phyloP scores from a whole-genome alignment of 371 early-diverging fungal species.

The Mucor lusitanicus region DNA sequence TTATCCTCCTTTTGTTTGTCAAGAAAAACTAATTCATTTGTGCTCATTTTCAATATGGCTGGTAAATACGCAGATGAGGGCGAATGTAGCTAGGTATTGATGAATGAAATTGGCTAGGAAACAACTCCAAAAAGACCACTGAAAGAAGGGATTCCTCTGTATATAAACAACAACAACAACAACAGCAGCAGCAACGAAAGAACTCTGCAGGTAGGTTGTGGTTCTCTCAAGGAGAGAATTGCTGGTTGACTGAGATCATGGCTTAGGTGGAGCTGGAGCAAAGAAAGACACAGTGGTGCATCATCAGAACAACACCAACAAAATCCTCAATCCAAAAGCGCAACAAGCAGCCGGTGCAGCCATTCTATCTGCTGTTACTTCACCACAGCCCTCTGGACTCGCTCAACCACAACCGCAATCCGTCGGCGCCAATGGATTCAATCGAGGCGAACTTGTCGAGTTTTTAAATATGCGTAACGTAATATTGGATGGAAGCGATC shows the following conservation, averaged over 20 bases:
- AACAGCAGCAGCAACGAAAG: slow-evolving; percentile 20
- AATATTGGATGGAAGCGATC: neutral
- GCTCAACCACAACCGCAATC: slow-evolving; percentile 12
- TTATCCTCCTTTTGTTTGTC: neutral
- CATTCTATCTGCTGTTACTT: slow-evolving; percentile 28
- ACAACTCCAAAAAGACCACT: slow-evolving; percentile 19
- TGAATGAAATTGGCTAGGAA: slow-evolving; percentile 2
- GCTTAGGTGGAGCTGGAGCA: neutral
- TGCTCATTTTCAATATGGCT: neutral
- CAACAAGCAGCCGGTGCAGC: slow-evolving; percentile 33
- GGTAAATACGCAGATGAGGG: neutral
- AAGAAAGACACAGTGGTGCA: neutral
- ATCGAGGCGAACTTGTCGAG: slow-evolving; percentile 22
- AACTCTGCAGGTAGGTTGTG: slow-evolving; percentile 18
- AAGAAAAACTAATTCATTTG: neutral
- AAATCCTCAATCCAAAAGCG: slow-evolving; percentile 8
- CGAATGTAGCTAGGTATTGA: neutral
- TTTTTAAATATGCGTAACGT: slow-evolving; percentile 33
- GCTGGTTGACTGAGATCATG: neutral
- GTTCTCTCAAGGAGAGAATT: neutral
- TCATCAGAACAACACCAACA: slow-evolving; percentile 6
- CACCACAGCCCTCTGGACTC: slow-evolving; percentile 14
- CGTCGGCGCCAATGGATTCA: slow-evolving; percentile 15
- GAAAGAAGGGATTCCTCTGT: slow-evolving; percentile 19
- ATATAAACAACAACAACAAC: slow-evolving; percentile 16